These are phyloP conservation scores for Lipomyces spencermartinsiae DNA, from an alignment of 805 yeast species.

Conservation along the genomic window DNA sequence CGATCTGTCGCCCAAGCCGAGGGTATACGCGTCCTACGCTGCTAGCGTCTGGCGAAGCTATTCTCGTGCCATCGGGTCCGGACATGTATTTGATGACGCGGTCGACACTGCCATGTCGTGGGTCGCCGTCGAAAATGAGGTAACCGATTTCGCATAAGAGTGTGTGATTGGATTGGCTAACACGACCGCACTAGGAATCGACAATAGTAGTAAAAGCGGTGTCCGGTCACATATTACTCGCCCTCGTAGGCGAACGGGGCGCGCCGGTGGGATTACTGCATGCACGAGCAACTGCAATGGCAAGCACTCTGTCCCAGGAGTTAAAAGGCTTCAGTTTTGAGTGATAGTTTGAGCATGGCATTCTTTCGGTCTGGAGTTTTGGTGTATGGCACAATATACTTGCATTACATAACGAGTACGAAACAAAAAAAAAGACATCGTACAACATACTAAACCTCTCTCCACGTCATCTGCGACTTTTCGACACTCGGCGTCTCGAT, in stretches of 20 bases:
- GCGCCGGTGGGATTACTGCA: constrained; percentile 42
- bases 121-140: constrained; percentile 42
- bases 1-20: constrained; percentile 33
- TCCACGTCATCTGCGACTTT: constrained; percentile 26
- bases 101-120: constrained; percentile 33
- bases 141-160: no score
- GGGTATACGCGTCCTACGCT: constrained; percentile 40
- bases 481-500: constrained; percentile 37
- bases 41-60: constrained; percentile 38
- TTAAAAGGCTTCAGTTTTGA: constrained; percentile 39
- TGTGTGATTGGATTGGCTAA: no score
- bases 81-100: constrained; percentile 12
- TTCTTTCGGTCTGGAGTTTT: background rate
- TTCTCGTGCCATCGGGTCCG: background rate
- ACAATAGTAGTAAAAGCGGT: constrained; percentile 27
- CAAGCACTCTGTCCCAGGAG: constrained; percentile 39
- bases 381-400: background rate
- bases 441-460: constrained; percentile 17
- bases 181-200: constrained; percentile 34
- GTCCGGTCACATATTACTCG: constrained; percentile 31
- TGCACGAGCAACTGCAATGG: constrained; percentile 40
- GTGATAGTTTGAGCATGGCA: background rate
- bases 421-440: background rate
- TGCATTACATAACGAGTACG: background rate
- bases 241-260: constrained; percentile 42